Conservation (phyloP, 495 filamentous ascomycete species). For the Sphaerosporella brunnea region DNA sequence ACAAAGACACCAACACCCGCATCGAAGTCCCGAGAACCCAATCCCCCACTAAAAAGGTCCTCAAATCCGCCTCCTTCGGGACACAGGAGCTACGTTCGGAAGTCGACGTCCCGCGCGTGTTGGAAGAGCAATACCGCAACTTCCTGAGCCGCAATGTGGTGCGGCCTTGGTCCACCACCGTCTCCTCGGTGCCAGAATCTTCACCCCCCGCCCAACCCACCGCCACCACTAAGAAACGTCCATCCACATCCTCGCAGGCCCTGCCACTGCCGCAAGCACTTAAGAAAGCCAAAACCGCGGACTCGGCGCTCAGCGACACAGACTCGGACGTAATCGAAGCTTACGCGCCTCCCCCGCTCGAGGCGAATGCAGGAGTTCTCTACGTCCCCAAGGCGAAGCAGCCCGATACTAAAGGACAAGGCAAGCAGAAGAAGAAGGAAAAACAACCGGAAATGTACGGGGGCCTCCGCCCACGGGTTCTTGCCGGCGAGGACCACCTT, state of each 20-base stretch:
- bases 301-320: background rate
- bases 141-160: background rate
- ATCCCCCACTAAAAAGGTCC: background rate
- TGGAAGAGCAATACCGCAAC: background rate
- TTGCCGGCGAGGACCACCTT: constrained; percentile 12
- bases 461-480: constrained; percentile 12
- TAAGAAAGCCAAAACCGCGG: background rate
- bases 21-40: background rate
- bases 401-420: background rate
- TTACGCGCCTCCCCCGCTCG: background rate
- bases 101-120: background rate
- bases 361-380: background rate
- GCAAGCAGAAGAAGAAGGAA: background rate
- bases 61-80: background rate
- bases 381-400: background rate
- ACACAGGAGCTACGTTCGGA: background rate
- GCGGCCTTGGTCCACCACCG: background rate
- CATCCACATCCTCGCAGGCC: background rate
- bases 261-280: background rate
- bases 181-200: background rate
- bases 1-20: no score
- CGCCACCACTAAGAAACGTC: background rate
- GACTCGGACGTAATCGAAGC: background rate
- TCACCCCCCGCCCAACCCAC: background rate
- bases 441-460: constrained; percentile 16